Evolutionary conservation across 495 filamentous ascomycete genomes (phyloP).

Genomic region (Annulohypoxylon stygium): DNA sequence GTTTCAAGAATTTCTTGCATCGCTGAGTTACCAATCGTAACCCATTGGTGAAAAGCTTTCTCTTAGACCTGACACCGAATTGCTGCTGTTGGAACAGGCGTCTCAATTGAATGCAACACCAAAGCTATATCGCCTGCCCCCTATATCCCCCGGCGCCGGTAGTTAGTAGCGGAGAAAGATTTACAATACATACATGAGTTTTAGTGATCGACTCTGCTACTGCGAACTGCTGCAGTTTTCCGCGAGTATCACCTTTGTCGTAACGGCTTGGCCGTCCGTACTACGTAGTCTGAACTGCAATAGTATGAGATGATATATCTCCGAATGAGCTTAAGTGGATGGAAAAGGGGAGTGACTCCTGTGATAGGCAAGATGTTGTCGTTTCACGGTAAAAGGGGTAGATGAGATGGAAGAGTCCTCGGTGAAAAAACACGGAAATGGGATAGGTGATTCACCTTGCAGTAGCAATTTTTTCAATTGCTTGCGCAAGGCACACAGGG

Average conservation of each 20-base stretch:
- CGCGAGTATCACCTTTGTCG: constrained; percentile 22
- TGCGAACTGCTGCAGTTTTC: constrained; percentile 32
- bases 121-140: constrained; percentile 19
- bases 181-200: constrained; percentile 31
- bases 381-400: constrained; percentile 37
- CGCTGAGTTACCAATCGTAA: constrained; percentile 34
- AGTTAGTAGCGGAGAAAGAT: constrained; percentile 22
- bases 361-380: constrained; percentile 36
- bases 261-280: constrained; percentile 16
- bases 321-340: constrained; percentile 41
- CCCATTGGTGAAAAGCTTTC: constrained; percentile 13
- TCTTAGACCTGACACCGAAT: constrained; percentile 19
- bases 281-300: constrained; percentile 29
- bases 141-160: constrained; percentile 18
- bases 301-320: constrained; percentile 42
- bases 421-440: constrained; percentile 33
- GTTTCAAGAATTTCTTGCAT: constrained; percentile 34
- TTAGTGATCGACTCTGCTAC: constrained; percentile 21
- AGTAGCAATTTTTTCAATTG: constrained; percentile 24
- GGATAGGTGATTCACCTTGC: constrained; percentile 46
- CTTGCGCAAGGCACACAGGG: constrained; percentile 20
- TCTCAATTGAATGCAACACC: constrained; percentile 29
- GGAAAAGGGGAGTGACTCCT: constrained; percentile 25
- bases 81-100: constrained; percentile 17
- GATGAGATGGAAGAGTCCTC: constrained; percentile 30